phyloP scores from a whole-genome alignment of 768 basidiomycete genomes.

The Sutorius australiensis region DNA sequence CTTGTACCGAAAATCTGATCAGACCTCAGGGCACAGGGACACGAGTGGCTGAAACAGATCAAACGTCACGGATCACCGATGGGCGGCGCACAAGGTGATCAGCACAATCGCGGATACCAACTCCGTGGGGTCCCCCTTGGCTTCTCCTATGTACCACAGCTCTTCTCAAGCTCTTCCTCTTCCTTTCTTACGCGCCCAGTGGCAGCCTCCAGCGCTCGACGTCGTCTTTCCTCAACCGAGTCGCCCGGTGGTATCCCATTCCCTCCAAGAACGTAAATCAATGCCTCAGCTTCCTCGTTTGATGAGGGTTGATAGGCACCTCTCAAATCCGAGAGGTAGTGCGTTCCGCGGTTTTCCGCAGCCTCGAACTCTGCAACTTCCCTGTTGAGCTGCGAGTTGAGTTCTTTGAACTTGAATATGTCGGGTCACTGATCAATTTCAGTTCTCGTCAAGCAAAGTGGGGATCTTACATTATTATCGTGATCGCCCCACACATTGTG shows the following conservation, averaged over 20 bases:
- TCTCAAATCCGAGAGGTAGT: constrained; percentile 39
- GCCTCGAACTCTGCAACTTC: constrained; percentile 70
- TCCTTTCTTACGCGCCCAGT: constrained; percentile 55
- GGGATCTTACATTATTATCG: constrained; percentile 59
- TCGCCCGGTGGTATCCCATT: constrained; percentile 32
- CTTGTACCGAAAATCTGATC: too few relatives aligned
- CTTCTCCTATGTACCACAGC: constrained; percentile 53
- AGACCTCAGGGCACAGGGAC: not conserved
- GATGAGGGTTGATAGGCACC: constrained; percentile 50
- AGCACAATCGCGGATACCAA: not conserved
- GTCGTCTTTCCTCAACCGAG: constrained; percentile 55
- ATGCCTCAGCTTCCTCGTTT: constrained; percentile 54
- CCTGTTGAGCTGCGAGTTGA: constrained; percentile 70
- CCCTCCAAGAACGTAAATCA: constrained; percentile 55
- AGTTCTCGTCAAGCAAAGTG: not conserved
- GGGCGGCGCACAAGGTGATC: not conserved
- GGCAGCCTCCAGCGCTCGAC: constrained; percentile 56
- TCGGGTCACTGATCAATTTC: not conserved
- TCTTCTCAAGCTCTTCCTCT: constrained; percentile 69
- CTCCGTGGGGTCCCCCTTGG: not conserved
- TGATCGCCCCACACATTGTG: constrained; percentile 76
- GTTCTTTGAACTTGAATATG: constrained; percentile 62
- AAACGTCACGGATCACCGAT: too few relatives aligned
- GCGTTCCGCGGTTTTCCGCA: constrained; percentile 48
- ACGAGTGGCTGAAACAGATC: not conserved